Percentiles rank a stretch among this genome's conserved stretches.
Evolutionary conservation across 768 basidiomycete genomes (phyloP).

Genomic region (Lanmaoa pseudosensibilis): DNA sequence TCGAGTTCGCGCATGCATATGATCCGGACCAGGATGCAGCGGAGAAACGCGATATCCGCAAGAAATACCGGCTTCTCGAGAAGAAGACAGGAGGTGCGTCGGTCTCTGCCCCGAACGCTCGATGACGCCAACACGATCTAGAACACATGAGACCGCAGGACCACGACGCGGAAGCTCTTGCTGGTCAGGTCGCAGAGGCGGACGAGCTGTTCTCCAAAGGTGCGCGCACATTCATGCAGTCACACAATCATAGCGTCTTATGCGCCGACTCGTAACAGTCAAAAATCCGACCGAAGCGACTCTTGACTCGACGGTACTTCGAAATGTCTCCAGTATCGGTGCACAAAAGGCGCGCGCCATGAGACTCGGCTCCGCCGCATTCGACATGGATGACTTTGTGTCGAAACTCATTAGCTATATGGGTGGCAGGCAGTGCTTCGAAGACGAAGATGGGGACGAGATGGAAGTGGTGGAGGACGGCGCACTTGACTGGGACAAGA

Average conservation of each 20-base stretch:
- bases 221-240: slow-evolving; percentile 22
- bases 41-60: slow-evolving; percentile 72
- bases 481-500: slow-evolving; percentile 76
- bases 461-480: slow-evolving; percentile 51
- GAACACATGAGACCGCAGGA: slow-evolving; percentile 54
- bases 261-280: slow-evolving; percentile 43
- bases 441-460: slow-evolving; percentile 47
- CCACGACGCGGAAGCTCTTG: slow-evolving; percentile 54
- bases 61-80: slow-evolving; percentile 68
- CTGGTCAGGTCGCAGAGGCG: slow-evolving; percentile 54
- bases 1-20: slow-evolving; percentile 41
- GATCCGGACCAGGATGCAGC: slow-evolving; percentile 86
- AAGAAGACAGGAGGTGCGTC: slow-evolving; percentile 60
- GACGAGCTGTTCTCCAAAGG: slow-evolving; percentile 67
- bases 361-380: slow-evolving; percentile 84
- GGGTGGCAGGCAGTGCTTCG: slow-evolving; percentile 63
- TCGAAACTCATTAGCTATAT: slow-evolving; percentile 70
- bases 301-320: slow-evolving; percentile 81
- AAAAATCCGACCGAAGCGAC: slow-evolving; percentile 85
- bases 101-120: not conserved
- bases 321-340: slow-evolving; percentile 74
- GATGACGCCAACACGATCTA: slow-evolving; percentile 24
- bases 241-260: not conserved
- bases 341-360: slow-evolving; percentile 88
- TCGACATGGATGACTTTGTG: slow-evolving; percentile 92